Evolutionary conservation across 1,284 basidiomycete species (phyloP).

Genomic region (Paramarasmius palmivorus): DNA sequence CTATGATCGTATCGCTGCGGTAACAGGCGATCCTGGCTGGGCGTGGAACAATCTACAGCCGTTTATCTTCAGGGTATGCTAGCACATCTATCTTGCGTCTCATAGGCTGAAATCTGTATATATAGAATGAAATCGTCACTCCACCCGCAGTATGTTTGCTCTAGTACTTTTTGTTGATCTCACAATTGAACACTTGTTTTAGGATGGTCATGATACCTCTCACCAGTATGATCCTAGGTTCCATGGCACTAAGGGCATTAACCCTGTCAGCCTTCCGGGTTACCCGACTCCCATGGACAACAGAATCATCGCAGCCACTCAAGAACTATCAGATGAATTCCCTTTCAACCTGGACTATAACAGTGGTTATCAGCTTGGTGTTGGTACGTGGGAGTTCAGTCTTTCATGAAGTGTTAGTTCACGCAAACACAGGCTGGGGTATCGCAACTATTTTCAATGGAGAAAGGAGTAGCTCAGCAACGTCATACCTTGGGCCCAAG

Average conservation of each 20-base stretch:
- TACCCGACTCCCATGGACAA: background rate
- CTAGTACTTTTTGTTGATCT: background rate
- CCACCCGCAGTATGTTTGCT: background rate
- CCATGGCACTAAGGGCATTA: slow-evolving; percentile 24
- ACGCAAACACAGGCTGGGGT: background rate
- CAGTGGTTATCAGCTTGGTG: slow-evolving; percentile 2
- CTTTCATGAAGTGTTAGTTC: background rate
- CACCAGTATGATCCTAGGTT: slow-evolving; percentile 25
- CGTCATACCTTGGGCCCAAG: background rate
- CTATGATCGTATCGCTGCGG: slow-evolving; percentile 24
- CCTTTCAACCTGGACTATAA: slow-evolving; percentile 7
- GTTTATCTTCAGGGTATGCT: slow-evolving; percentile 25
- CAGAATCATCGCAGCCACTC: background rate
- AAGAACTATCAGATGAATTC: slow-evolving; percentile 2
- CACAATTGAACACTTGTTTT: background rate
- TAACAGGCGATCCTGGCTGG: slow-evolving; percentile 28
- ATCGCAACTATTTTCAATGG: background rate
- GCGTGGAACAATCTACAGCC: slow-evolving; percentile 26
- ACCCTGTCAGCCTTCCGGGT: slow-evolving; percentile 20
- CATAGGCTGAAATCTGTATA: too few species aligned
- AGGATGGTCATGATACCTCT: slow-evolving; percentile 19
- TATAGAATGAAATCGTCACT: background rate
- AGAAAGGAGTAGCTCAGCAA: slow-evolving; percentile 1
- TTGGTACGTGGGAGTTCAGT: background rate
- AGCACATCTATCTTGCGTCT: too few species aligned